Conservation (phyloP, 225 moss, liverwort and hornwort species). For the Physcomitrium patens region DNA sequence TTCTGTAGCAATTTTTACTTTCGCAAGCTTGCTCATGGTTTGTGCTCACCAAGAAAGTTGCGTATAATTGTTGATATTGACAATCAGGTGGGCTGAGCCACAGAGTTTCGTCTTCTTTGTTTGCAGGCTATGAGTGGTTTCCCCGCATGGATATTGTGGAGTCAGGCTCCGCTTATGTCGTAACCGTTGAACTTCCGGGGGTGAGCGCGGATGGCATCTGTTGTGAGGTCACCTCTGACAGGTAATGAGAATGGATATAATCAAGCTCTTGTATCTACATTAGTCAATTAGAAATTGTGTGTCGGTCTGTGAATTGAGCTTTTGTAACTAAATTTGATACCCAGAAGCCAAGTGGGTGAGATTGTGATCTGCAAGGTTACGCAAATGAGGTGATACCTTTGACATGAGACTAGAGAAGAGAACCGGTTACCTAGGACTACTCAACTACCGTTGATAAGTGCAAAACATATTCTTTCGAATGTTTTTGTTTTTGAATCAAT, state of each 20-base stretch:
- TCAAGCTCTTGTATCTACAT: neutral
- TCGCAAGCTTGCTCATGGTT: neutral
- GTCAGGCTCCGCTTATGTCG: constrained; percentile 84
- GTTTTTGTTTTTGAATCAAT: neutral
- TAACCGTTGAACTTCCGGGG: constrained; percentile 87
- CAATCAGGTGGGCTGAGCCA: constrained; percentile 17
- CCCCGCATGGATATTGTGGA: constrained; percentile 98
- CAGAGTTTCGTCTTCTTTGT: constrained; percentile 26
- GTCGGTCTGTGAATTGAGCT: neutral
- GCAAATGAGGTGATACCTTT: neutral
- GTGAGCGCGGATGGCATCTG: constrained; percentile 88
- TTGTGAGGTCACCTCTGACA: constrained; percentile 75
- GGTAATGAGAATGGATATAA: constrained; percentile 37
- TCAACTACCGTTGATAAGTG: constrained; percentile 4
- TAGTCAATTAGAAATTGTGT: neutral
- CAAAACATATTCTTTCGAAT: neutral
- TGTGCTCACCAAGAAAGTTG: neutral
- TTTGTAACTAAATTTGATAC: neutral
- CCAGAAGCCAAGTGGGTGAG: neutral
- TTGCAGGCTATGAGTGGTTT: constrained; percentile 94
- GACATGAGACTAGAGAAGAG: neutral
- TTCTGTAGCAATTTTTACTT: neutral
- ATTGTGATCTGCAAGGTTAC: neutral
- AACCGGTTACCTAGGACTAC: neutral
- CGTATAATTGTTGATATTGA: neutral